A percentile compares a stretch with the other conserved stretches of the same genome.
phyloP scores from a whole-genome alignment of 2,329 filamentous ascomycete genomes.

The Fusarium tjaetaba region DNA sequence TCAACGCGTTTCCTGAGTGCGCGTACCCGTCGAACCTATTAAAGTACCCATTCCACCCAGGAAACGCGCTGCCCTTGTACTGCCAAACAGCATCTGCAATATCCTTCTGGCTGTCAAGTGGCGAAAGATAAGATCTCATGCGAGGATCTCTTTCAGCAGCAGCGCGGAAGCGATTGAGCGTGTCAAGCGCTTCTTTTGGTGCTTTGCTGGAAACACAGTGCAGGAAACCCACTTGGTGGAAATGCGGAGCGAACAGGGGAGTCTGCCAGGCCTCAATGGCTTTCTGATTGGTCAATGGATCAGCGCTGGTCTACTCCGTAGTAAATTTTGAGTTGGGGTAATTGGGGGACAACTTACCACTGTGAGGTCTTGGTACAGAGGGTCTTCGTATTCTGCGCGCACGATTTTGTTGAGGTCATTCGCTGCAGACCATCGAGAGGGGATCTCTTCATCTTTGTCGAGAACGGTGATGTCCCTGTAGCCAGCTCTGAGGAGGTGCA shows the following conservation, averaged over 20 bases:
- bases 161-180: constrained; percentile 55
- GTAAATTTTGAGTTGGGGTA: neutral
- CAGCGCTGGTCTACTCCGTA: neutral
- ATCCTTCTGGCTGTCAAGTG: constrained; percentile 50
- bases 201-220: constrained; percentile 60
- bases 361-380: constrained; percentile 64
- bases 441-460: constrained; percentile 52
- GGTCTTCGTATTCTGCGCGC: constrained; percentile 66
- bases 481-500: constrained; percentile 56
- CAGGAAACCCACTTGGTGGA: constrained; percentile 53
- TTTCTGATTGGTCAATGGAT: constrained; percentile 41
- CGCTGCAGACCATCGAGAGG: constrained; percentile 61
- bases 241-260: constrained; percentile 63
- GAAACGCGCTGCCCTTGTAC: constrained; percentile 57
- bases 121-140: constrained; percentile 53
- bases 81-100: constrained; percentile 57
- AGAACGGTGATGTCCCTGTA: constrained; percentile 59
- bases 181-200: constrained; percentile 57
- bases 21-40: constrained; percentile 68
- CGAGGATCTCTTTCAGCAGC: constrained; percentile 53
- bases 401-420: constrained; percentile 72
- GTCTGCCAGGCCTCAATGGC: constrained; percentile 63
- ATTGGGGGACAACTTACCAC: constrained; percentile 51
- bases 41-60: constrained; percentile 65
- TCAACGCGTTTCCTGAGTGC: constrained; percentile 62